phyloP scores from a whole-genome alignment of 768 basidiomycete genomes.

The Suillus plorans region DNA sequence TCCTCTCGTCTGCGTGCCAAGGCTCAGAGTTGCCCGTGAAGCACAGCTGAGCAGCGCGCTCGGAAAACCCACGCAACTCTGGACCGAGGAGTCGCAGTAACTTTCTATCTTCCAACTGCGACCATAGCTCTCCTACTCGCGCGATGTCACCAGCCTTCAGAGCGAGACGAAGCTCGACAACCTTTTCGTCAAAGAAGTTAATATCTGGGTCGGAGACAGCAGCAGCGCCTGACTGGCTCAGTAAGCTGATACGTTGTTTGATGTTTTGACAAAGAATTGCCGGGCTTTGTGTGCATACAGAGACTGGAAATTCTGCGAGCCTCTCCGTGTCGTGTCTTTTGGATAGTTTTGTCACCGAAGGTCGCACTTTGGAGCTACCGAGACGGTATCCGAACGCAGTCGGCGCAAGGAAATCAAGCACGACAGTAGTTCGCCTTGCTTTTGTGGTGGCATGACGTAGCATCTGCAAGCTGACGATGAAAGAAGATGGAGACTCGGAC shows the following conservation, averaged over 20 bases:
- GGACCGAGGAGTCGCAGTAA: constrained; percentile 47
- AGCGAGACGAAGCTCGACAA: constrained; percentile 40
- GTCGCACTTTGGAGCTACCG: constrained; percentile 15
- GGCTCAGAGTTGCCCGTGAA: constrained; percentile 13
- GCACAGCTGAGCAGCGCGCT: constrained; percentile 32
- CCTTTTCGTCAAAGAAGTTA: constrained; percentile 33
- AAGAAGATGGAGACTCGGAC: background rate
- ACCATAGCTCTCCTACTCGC: constrained; percentile 39
- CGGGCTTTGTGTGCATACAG: constrained; percentile 12
- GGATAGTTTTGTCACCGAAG: constrained; percentile 1
- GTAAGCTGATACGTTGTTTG: constrained; percentile 10
- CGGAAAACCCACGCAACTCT: constrained; percentile 41
- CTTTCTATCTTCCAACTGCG: constrained; percentile 39
- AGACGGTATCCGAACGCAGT: constrained; percentile 25
- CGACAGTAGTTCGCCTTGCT: constrained; percentile 19
- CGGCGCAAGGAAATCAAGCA: constrained; percentile 47
- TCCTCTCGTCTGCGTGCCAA: constrained; percentile 30
- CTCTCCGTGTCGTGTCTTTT: constrained; percentile 8
- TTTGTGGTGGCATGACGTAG: constrained; percentile 20
- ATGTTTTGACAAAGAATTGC: constrained; percentile 28
- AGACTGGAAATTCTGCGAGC: constrained; percentile 1
- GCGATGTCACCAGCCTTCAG: constrained; percentile 35
- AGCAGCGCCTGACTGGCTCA: constrained; percentile 6
- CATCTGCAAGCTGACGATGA: constrained; percentile 15
- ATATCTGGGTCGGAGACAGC: constrained; percentile 31